These are phyloP conservation scores for Nannochloropsis granulata DNA, from an alignment of 108 stramenopile genomes.

Conservation along the genomic window DNA sequence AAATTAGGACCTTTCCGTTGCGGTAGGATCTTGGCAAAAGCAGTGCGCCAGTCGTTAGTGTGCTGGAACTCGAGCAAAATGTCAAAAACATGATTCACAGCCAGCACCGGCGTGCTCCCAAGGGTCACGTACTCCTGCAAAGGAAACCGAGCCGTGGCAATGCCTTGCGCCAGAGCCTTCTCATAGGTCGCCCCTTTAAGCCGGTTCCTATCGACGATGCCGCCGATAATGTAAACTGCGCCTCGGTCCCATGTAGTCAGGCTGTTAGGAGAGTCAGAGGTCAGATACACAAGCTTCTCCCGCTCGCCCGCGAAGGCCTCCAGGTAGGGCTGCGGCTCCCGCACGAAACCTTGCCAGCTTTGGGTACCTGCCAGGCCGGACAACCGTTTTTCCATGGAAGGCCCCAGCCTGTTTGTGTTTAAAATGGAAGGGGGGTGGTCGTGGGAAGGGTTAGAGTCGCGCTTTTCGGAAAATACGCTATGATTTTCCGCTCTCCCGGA, in stretches of 20 bases:
- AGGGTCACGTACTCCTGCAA: neutral
- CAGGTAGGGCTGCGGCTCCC: neutral
- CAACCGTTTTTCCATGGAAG: neutral
- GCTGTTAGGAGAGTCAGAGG: constrained; percentile 15
- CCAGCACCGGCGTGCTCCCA: neutral
- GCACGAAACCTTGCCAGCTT: neutral
- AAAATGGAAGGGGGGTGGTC: no score
- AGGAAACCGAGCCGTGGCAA: neutral
- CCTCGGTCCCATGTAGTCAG: constrained; percentile 9
- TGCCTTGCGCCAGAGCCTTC: constrained; percentile 9
- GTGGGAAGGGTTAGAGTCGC: no score
- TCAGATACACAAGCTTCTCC: constrained; percentile 23
- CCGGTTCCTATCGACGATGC: constrained; percentile 22
- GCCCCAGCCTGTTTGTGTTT: neutral
- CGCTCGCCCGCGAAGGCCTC: neutral
- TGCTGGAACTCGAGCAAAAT: neutral
- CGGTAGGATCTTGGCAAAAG: neutral
- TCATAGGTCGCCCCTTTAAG: constrained; percentile 13
- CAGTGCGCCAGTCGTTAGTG: neutral
- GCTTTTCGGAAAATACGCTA: no score
- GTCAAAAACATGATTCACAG: constrained; percentile 23
- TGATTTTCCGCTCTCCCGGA: no score
- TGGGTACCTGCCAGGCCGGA: neutral
- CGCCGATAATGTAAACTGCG: constrained; percentile 24
- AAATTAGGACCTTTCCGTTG: neutral